Evolutionary conservation across 257 asterid genomes (phyloP).

Genomic region (Jaltomata sinuosa): DNA sequence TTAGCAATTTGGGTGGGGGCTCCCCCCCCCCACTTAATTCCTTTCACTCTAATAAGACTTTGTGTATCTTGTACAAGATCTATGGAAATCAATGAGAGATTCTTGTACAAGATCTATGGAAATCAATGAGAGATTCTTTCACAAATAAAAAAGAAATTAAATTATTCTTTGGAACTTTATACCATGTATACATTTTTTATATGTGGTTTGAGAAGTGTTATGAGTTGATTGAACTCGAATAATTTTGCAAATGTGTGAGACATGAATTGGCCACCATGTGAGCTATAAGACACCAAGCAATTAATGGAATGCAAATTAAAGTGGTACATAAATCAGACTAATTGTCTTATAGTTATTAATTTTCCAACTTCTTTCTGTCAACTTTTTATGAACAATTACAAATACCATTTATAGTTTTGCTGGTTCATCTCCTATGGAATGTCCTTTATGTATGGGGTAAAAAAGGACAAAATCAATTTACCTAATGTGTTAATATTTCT

Average conservation of each 20-base stretch:
- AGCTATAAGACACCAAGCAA: neutral
- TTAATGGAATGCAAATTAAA: neutral
- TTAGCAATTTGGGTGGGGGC: neutral
- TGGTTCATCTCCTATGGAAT: neutral
- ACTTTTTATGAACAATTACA: neutral
- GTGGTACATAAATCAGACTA: neutral
- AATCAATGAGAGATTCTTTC: neutral
- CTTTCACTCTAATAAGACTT: neutral
- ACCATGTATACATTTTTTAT: neutral
- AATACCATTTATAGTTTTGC: neutral
- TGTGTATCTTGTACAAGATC: neutral
- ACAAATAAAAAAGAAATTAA: neutral
- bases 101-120: neutral
- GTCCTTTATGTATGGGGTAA: neutral
- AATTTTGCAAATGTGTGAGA: neutral
- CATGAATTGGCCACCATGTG: neutral
- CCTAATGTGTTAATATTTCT: neutral
- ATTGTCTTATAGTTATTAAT: neutral
- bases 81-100: neutral
- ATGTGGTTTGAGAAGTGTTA: neutral
- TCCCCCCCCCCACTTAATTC: neutral
- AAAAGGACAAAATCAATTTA: neutral
- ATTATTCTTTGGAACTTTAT: neutral
- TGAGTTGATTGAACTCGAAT: neutral
- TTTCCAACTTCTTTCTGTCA: neutral